These are phyloP conservation scores for Sugiyamaella mastotermitis DNA, from an alignment of 805 yeast genomes.

Conservation along the genomic window DNA sequence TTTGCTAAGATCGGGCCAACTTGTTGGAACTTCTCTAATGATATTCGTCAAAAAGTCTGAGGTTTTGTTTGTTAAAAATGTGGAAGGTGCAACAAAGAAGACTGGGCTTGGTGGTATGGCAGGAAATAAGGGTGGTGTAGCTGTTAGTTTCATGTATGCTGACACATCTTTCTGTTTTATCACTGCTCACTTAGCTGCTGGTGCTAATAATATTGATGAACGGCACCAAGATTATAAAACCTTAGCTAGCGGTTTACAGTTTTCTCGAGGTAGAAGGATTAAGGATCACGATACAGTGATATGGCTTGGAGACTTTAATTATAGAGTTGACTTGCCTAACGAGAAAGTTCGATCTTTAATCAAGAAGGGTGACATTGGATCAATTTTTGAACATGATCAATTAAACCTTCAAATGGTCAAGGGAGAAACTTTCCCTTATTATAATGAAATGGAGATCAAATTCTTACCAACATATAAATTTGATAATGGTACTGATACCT, in stretches of 20 bases:
- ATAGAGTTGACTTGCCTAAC: constrained; percentile 63
- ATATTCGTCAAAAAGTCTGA: constrained; percentile 62
- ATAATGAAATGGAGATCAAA: constrained; percentile 66
- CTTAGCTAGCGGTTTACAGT: constrained; percentile 67
- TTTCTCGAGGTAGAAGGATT: constrained; percentile 69
- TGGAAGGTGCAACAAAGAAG: constrained; percentile 90
- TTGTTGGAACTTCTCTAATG: constrained; percentile 81
- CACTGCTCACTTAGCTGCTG: constrained; percentile 94
- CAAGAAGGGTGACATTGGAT: constrained; percentile 37
- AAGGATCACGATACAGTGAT: constrained; percentile 80
- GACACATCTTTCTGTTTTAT: constrained; percentile 75
- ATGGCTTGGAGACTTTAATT: constrained; percentile 96
- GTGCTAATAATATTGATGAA: constrained; percentile 72
- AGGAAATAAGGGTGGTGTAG: constrained; percentile 96
- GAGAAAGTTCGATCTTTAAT: constrained; percentile 65
- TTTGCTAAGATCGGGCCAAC: constrained; percentile 74
- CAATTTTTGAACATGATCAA: constrained; percentile 70
- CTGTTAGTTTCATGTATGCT: constrained; percentile 79
- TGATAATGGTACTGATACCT: constrained; percentile 73
- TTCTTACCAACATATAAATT: constrained; percentile 91
- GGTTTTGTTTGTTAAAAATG: constrained; percentile 60
- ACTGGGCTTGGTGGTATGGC: constrained; percentile 97
- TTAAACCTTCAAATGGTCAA: constrained; percentile 64
- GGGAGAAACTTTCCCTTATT: constrained; percentile 68
- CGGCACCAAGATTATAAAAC: constrained; percentile 79